Evolutionary conservation across 495 filamentous ascomycete genomes (phyloP), one percentile per base, ranked within the genome.

Genomic region (Aspergillus haitiensis): DNA sequence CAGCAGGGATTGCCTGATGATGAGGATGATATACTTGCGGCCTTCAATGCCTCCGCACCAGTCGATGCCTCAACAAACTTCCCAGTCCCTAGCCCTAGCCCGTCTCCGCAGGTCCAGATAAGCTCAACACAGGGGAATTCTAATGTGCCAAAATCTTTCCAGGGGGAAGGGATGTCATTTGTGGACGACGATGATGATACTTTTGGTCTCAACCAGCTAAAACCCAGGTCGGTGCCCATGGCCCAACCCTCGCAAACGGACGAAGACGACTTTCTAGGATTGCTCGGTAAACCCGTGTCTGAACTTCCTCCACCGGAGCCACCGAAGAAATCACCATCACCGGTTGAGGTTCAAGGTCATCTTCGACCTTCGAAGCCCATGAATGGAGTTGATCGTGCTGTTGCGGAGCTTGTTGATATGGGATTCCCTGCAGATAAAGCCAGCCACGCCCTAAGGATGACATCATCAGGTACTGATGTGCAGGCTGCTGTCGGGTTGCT

Each of bases 401-500:
- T 98, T 55, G 92, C 92, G 1, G 92, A 97, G 67, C 72, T 98
- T 16, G 87, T 98, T 9, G 93, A 98, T 64, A 97, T 98, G 86
- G 94, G 94, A 27, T 98, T 98, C 59, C 84, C 88, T 0, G 82
- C 86, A 0, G 88, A 94, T 46, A 92, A 91, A 58, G 84, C 95
- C 21, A 83, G 81, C 58, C 79, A 85, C 60, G 95, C 93, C 44
- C 75, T 98, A 7, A 81, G 82, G 11, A 86, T 89, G 68, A 98
- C 90, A 11, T 83, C 89, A 7, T 85, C 84, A 9, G 92, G 92
- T 18, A 75, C 87, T 0, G 85, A 97, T 71, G 84, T 98, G 16
- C 91, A 96, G 73, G 86, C 86, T 56, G 95, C 94, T 3, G 91
- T 97, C 18, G 85, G 92, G 2, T 93, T 88, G 86, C 81, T 98